phyloP scores from a whole-genome alignment of 306 rosid species.

The Luffa aegyptiaca region DNA sequence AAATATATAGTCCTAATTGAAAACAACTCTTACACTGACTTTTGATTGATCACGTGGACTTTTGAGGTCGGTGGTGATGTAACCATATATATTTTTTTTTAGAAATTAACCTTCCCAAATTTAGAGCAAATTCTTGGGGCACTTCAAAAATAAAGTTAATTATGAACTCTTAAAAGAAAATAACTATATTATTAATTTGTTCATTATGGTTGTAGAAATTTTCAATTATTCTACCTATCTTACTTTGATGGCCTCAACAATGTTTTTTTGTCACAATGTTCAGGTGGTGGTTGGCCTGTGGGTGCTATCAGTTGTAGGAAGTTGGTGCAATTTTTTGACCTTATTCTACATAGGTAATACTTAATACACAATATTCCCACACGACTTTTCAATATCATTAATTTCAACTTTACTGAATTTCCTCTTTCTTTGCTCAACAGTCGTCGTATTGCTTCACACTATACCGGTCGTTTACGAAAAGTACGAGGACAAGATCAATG shows the following conservation, averaged over 20 bases:
- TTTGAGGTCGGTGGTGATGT: too few relatives aligned
- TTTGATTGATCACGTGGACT: too few relatives aligned
- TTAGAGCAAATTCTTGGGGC: too few relatives aligned
- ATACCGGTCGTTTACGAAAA: slow-evolving; percentile 73
- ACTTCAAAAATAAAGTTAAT: too few relatives aligned
- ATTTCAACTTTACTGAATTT: background rate
- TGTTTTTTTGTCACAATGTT: background rate
- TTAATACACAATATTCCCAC: background rate
- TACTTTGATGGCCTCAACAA: background rate
- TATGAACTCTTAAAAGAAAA: too few relatives aligned
- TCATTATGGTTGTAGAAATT: too few relatives aligned
- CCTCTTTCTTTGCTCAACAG: slow-evolving; percentile 21
- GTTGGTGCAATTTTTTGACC: slow-evolving; percentile 75
- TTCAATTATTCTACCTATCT: too few relatives aligned
- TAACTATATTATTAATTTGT: too few relatives aligned
- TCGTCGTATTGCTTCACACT: slow-evolving; percentile 58
- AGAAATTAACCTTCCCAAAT: too few relatives aligned
- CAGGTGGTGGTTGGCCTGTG: slow-evolving; percentile 74
- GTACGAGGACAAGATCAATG: slow-evolving; percentile 56
- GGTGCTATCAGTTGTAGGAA: slow-evolving; percentile 66
- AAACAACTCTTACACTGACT: too few relatives aligned
- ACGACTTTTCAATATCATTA: background rate
- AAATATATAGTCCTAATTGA: too few relatives aligned
- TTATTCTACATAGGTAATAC: slow-evolving; percentile 64
- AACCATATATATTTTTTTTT: too few relatives aligned